phyloP scores from a whole-genome alignment of 2,329 filamentous ascomycete species.

The Aspergillus ustus region DNA sequence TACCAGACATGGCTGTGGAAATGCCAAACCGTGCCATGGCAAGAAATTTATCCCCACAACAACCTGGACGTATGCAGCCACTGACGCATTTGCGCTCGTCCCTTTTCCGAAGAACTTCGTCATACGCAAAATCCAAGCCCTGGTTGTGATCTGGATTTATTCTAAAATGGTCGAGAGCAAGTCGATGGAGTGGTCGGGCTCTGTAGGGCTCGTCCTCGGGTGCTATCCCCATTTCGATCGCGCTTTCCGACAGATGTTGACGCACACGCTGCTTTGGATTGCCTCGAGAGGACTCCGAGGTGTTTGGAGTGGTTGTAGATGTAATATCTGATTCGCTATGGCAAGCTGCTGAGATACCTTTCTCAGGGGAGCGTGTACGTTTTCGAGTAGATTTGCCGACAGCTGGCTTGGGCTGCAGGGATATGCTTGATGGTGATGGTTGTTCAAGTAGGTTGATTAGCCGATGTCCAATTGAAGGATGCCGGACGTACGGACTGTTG shows the following conservation, averaged over 20 bases:
- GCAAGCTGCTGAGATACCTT: neutral
- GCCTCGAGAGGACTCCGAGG: neutral
- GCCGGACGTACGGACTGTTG: neutral
- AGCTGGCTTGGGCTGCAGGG: slow-evolving; percentile 17
- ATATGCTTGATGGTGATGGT: slow-evolving; percentile 30
- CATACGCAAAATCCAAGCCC: slow-evolving; percentile 73
- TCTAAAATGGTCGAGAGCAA: slow-evolving; percentile 76
- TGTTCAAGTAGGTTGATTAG: slow-evolving; percentile 39
- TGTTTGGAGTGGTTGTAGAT: neutral
- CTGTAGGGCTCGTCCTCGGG: slow-evolving; percentile 57
- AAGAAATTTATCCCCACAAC: slow-evolving; percentile 75
- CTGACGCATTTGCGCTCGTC: slow-evolving; percentile 71
- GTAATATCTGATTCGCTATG: neutral
- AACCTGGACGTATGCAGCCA: slow-evolving; percentile 75
- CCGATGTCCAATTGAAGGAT: slow-evolving; percentile 26
- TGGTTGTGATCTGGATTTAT: slow-evolving; percentile 75
- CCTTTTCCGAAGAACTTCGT: slow-evolving; percentile 73
- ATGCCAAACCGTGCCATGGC: slow-evolving; percentile 60
- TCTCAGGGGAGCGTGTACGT: neutral
- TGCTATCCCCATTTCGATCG: slow-evolving; percentile 15
- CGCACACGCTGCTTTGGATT: neutral
- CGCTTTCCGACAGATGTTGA: neutral
- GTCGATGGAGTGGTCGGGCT: slow-evolving; percentile 58
- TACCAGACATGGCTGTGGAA: slow-evolving; percentile 29
- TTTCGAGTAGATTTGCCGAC: slow-evolving; percentile 9